Evolutionary conservation across 768 basidiomycete species (phyloP).

Genomic region (Lactifluus piperatus): DNA sequence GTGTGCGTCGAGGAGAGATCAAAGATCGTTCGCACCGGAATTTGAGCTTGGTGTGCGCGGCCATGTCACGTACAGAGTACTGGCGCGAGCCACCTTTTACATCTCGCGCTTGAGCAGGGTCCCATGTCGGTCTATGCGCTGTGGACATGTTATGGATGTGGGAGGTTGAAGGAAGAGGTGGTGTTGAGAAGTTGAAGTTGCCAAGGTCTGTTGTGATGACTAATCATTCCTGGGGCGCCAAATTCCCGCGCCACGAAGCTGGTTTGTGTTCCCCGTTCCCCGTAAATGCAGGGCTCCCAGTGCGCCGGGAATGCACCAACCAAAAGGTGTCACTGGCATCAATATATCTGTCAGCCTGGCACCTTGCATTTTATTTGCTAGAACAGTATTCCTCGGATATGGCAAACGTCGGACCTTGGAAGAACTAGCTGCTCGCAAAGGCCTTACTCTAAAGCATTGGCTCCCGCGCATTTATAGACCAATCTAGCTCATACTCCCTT

Average conservation of each 20-base stretch:
- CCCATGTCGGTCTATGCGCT: conserved; percentile 95
- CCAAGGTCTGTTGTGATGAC: background rate
- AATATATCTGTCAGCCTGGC: background rate
- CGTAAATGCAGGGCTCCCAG: too few species aligned
- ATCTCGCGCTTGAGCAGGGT: conserved; percentile 90
- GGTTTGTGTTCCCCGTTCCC: too few species aligned
- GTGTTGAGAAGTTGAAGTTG: background rate
- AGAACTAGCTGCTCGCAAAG: conserved; percentile 53
- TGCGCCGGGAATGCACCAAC: too few species aligned
- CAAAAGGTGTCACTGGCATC: background rate
- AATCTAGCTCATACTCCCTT: conserved; percentile 59
- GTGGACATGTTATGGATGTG: conserved; percentile 43
- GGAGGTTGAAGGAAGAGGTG: background rate
- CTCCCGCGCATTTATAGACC: conserved; percentile 30
- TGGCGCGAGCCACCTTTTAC: conserved; percentile 88
- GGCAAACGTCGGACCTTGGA: conserved; percentile 77
- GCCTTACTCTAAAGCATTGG: conserved; percentile 54
- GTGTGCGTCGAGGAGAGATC: background rate
- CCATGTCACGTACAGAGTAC: conserved; percentile 89
- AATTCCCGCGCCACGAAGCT: background rate
- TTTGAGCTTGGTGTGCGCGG: conserved; percentile 94
- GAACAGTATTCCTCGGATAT: background rate
- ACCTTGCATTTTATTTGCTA: background rate
- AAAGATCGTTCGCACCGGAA: conserved; percentile 57
- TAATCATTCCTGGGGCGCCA: background rate